These are phyloP conservation scores for Lithocarpus polystachyus DNA, from an alignment of 306 rosid species.

Conservation along the genomic window DNA sequence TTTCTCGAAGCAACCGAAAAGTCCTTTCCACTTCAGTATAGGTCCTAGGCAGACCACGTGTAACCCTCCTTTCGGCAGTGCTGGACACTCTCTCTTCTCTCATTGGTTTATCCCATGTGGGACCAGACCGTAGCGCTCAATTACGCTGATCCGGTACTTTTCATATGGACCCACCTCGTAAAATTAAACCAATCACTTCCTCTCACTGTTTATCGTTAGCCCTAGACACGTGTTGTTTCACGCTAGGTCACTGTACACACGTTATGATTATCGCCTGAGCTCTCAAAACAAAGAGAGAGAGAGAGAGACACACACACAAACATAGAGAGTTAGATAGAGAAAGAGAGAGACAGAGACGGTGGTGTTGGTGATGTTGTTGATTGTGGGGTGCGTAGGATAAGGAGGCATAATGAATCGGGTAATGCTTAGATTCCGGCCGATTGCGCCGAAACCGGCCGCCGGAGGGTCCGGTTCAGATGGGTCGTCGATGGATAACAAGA, in stretches of 20 bases:
- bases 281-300: neutral
- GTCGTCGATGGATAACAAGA: neutral
- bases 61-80: conserved; percentile 40
- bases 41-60: conserved; percentile 38
- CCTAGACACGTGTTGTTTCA: conserved; percentile 30
- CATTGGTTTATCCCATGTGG: conserved; percentile 21
- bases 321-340: neutral
- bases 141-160: conserved; percentile 22
- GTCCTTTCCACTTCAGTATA: conserved; percentile 1
- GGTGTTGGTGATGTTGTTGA: neutral
- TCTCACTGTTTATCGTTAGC: conserved; percentile 2
- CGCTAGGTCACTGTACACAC: neutral
- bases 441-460: conserved; percentile 53
- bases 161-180: neutral
- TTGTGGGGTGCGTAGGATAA: conserved; percentile 29
- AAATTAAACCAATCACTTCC: conserved; percentile 22
- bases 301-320: neutral
- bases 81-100: conserved; percentile 27
- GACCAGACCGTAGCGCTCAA: conserved; percentile 20
- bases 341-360: neutral
- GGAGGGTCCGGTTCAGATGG: conserved; percentile 11
- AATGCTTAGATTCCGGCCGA: conserved; percentile 65
- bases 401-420: conserved; percentile 17
- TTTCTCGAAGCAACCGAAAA: conserved; percentile 33
- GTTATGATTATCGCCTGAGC: conserved; percentile 6